Evolutionary conservation across 2,329 filamentous ascomycete species (phyloP).

Genomic region (Paraconiothyrium brasiliense): DNA sequence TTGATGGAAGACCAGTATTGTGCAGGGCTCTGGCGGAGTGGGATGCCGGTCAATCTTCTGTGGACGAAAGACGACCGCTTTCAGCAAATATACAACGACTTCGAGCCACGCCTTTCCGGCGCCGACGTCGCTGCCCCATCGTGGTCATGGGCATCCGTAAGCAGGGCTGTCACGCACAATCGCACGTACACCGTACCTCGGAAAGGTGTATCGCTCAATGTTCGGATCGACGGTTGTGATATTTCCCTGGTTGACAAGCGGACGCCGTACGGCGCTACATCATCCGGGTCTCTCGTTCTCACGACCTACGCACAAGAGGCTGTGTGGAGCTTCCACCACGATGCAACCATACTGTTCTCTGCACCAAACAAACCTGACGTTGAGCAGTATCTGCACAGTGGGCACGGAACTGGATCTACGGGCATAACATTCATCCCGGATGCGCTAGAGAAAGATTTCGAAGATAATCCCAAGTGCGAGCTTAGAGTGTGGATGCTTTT

Average conservation of each 20-base stretch:
- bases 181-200: background rate
- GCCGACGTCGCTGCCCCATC: constrained; percentile 2
- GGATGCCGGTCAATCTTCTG: constrained; percentile 1
- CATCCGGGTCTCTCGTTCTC: background rate
- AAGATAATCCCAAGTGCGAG: background rate
- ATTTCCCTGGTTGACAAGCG: background rate
- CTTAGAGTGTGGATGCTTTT: background rate
- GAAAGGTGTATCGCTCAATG: background rate
- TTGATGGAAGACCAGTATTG: constrained; percentile 11
- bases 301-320: background rate
- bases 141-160: constrained; percentile 12
- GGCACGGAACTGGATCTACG: background rate
- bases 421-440: background rate
- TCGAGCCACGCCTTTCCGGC: background rate
- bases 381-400: background rate
- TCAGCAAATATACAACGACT: background rate
- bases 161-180: background rate
- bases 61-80: constrained; percentile 1
- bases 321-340: background rate
- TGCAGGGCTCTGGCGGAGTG: constrained; percentile 8
- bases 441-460: constrained; percentile 9
- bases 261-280: background rate
- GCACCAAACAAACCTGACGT: background rate
- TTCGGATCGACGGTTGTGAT: background rate
- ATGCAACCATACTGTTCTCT: background rate